Conservation (phyloP, 345 rosid genomes). For the Sapria himalayana region DNA sequence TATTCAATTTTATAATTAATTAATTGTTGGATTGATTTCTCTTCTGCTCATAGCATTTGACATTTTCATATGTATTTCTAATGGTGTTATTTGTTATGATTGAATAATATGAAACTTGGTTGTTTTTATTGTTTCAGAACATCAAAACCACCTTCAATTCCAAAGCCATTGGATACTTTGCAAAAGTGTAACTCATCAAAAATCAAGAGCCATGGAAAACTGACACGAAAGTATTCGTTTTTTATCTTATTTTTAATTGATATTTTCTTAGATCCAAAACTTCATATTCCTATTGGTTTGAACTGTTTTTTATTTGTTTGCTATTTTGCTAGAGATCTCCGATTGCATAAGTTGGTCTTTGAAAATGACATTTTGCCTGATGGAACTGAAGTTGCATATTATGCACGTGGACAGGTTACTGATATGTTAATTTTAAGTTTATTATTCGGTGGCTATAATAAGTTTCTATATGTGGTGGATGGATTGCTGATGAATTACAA, state of each 20-base stretch:
- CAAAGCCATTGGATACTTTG: slow-evolving; percentile 14
- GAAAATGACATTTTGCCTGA: slow-evolving; percentile 69
- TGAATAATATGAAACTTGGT: no score
- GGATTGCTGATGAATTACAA: no score
- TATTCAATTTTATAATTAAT: no score
- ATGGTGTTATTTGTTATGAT: background rate
- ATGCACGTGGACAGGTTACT: slow-evolving; percentile 58
- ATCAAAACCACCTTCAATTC: slow-evolving; percentile 15
- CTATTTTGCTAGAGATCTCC: slow-evolving; percentile 41
- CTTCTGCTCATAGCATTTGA: no score
- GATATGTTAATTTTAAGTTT: slow-evolving; percentile 8
- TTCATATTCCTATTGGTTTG: slow-evolving; percentile 5
- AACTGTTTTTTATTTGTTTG: slow-evolving; percentile 4
- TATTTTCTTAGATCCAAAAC: no score
- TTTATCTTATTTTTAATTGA: slow-evolving; percentile 8
- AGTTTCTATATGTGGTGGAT: slow-evolving; percentile 9
- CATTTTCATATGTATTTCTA: background rate
- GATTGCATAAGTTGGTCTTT: slow-evolving; percentile 73
- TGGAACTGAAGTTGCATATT: slow-evolving; percentile 84
- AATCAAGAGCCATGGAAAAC: slow-evolving; percentile 37
- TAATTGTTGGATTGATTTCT: no score
- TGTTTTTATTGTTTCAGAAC: slow-evolving; percentile 22
- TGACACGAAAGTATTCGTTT: slow-evolving; percentile 40
- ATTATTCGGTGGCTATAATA: slow-evolving; percentile 4
- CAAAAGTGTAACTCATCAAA: slow-evolving; percentile 18